Percentiles rank a stretch among this genome's conserved stretches.
Evolutionary conservation across 352 stramenopile genomes (phyloP).

Genomic region (Pythium sp.): DNA sequence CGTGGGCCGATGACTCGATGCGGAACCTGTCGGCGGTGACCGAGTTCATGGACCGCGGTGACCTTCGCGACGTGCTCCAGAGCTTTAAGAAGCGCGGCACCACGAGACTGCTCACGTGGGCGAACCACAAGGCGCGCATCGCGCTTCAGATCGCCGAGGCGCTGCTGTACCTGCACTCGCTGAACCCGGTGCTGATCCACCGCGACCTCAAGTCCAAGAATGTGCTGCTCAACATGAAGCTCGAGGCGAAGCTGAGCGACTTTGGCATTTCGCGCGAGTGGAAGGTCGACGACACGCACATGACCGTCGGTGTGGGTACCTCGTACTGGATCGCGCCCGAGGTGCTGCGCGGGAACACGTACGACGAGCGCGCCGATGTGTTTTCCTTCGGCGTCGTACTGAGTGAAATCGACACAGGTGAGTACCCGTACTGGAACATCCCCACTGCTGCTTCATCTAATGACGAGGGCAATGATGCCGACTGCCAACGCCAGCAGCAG

Average conservation of each 20-base stretch:
- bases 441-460: background rate
- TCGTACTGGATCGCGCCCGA: background rate
- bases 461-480: background rate
- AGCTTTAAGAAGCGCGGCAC: background rate
- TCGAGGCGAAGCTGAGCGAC: conserved; percentile 33
- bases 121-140: background rate
- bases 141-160: background rate
- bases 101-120: background rate
- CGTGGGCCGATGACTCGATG: background rate
- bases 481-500: background rate
- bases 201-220: conserved; percentile 65
- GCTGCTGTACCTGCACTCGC: background rate
- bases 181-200: conserved; percentile 32
- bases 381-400: background rate
- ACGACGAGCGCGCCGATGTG: background rate
- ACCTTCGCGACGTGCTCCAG: background rate
- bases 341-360: background rate
- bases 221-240: conserved; percentile 28
- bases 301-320: background rate
- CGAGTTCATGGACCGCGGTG: background rate
- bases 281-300: background rate
- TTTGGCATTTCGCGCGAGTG: conserved; percentile 27
- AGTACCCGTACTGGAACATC: background rate
- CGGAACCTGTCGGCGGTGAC: background rate
- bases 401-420: background rate